phyloP scores from a whole-genome alignment of 305 asterid genomes.

The Andrographis paniculata region DNA sequence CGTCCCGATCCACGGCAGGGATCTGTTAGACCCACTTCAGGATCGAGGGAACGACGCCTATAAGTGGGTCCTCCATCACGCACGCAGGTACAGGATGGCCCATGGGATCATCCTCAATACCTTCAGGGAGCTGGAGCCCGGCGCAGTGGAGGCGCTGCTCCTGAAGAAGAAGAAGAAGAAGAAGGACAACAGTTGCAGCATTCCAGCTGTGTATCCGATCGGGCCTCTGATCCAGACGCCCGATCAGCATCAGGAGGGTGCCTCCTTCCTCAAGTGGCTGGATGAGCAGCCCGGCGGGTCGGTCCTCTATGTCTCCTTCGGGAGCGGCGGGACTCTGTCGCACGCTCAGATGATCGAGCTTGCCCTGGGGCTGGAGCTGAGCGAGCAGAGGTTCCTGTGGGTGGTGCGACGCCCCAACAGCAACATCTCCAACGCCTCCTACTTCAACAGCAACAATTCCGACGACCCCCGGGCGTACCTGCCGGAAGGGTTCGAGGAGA shows the following conservation, averaged over 20 bases:
- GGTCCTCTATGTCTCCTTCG: conserved; percentile 64
- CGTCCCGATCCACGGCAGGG: conserved; percentile 54
- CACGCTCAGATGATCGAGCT: conserved; percentile 50
- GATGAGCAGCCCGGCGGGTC: conserved; percentile 68
- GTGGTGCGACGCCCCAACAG: conserved; percentile 56
- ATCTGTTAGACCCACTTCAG: conserved; percentile 64
- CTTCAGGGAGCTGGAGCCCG: conserved; percentile 59
- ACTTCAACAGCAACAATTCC: conserved; percentile 22
- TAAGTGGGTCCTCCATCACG: conserved; percentile 48
- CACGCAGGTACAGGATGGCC: conserved; percentile 44
- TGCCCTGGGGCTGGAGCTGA: conserved; percentile 63
- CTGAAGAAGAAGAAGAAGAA: conserved; percentile 7
- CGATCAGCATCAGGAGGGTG: conserved; percentile 10
- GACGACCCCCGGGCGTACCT: conserved; percentile 52
- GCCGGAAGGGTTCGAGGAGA: conserved; percentile 59
- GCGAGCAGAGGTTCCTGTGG: conserved; percentile 82
- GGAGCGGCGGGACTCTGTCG: conserved; percentile 82
- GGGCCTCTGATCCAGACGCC: conserved; percentile 54
- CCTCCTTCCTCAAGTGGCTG: conserved; percentile 44
- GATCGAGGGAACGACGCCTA: conserved; percentile 63
- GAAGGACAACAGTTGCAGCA: too few species aligned
- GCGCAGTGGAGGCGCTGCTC: conserved; percentile 35
- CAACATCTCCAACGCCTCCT: conserved; percentile 32
- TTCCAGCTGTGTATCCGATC: conserved; percentile 49
- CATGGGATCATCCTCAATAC: conserved; percentile 57